Conservation (phyloP, 1,284 basidiomycete genomes). For the Lignosus rhinocerotis region DNA sequence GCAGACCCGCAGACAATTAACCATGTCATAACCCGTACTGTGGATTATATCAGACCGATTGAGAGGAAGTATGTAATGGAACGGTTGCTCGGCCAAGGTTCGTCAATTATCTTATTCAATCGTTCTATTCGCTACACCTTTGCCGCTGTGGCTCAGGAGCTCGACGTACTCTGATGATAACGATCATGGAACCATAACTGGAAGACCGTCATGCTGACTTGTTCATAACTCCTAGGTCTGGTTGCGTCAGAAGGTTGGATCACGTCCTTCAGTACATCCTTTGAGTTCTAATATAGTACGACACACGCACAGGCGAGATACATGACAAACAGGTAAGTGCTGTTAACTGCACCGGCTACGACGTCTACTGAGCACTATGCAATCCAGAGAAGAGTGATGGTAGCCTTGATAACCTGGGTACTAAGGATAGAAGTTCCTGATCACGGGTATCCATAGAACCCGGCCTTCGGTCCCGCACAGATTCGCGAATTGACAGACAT, state of each 20-base stretch:
- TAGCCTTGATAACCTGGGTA: not conserved
- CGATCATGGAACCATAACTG: too few species aligned
- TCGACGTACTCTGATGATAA: too few species aligned
- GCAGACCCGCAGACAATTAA: constrained; percentile 37
- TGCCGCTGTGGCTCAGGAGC: too few species aligned
- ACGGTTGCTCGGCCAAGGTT: constrained; percentile 6
- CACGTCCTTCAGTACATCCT: not conserved
- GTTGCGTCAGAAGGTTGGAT: constrained; percentile 2
- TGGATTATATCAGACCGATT: constrained; percentile 35
- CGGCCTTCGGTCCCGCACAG: constrained; percentile 56
- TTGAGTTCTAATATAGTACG: too few species aligned
- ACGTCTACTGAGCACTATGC: not conserved
- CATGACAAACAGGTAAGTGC: constrained; percentile 16
- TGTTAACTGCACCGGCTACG: not conserved
- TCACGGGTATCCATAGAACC: constrained; percentile 40
- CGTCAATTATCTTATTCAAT: not conserved
- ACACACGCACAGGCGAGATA: constrained; percentile 6
- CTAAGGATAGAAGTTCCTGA: not conserved
- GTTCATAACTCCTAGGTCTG: not conserved
- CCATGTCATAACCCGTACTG: constrained; percentile 37
- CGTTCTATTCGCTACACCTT: too few species aligned
- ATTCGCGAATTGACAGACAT: constrained; percentile 54
- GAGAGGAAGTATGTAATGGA: constrained; percentile 22
- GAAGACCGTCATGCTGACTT: too few species aligned
- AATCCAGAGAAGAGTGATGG: not conserved